Conservation (phyloP, 2,329 filamentous ascomycete genomes). For the Xylariaceae sp. region DNA sequence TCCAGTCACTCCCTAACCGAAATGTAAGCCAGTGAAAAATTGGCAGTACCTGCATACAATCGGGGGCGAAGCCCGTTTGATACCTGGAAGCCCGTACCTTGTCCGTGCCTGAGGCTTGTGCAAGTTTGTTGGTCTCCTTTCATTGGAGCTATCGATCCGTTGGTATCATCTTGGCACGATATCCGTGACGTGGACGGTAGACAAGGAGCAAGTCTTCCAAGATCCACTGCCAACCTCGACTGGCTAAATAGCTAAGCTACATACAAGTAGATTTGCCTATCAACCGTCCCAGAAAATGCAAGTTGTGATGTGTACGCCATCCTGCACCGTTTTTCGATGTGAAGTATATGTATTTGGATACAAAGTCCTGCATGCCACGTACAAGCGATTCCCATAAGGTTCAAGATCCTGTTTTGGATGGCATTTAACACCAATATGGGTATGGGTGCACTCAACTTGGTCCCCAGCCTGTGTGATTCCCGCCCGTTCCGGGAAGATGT, state of each 20-base stretch:
- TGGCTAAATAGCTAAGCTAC: no score
- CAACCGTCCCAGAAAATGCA: no score
- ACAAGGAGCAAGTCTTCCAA: not conserved
- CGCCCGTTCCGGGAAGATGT: not conserved
- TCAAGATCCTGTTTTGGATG: not conserved
- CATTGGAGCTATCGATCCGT: not conserved
- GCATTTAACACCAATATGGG: no score
- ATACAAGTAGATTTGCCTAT: no score
- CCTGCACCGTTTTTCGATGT: no score
- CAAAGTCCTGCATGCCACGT: no score
- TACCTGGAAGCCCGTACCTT: not conserved
- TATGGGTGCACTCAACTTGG: not conserved
- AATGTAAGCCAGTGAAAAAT: slow-evolving; percentile 10
- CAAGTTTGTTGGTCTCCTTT: not conserved
- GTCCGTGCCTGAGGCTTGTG: not conserved
- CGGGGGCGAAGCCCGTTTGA: slow-evolving; percentile 4
- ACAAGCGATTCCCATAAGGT: no score
- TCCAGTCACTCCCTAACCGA: no score
- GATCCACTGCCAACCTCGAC: no score
- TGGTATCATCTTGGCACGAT: slow-evolving; percentile 4
- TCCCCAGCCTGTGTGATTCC: not conserved
- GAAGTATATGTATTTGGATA: no score
- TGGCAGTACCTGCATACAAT: slow-evolving; percentile 26
- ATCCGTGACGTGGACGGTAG: slow-evolving; percentile 14
- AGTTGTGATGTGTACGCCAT: no score